Evolutionary conservation across 2,329 filamentous ascomycete genomes (phyloP).

Genomic region (Sarocladium oryzae): DNA sequence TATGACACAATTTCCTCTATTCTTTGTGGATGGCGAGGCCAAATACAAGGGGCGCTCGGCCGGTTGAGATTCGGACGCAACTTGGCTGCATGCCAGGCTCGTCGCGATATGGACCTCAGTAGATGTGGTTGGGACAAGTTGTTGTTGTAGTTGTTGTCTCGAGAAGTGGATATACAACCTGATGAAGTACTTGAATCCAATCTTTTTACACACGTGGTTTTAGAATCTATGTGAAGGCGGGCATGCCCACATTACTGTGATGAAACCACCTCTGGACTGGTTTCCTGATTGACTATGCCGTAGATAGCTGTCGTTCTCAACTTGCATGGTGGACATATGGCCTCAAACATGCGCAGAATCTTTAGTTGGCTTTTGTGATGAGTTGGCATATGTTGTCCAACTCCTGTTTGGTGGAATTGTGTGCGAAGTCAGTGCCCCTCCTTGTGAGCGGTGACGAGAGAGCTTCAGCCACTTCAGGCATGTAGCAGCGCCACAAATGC

Average conservation of each 20-base stretch:
- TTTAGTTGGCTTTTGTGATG: too few relatives aligned
- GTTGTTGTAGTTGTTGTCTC: background rate
- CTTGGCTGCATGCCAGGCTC: background rate
- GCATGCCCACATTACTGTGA: too few relatives aligned
- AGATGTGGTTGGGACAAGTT: constrained; percentile 3
- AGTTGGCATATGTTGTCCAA: too few relatives aligned
- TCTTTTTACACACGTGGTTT: background rate
- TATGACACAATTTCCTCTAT: background rate
- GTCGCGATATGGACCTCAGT: background rate
- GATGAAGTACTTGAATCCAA: constrained; percentile 4
- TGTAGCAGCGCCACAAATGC: background rate
- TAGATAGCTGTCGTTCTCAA: too few relatives aligned
- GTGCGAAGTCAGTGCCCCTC: too few relatives aligned
- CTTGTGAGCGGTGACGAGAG: too few relatives aligned
- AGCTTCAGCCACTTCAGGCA: background rate
- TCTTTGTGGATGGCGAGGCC: background rate
- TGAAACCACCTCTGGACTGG: too few relatives aligned
- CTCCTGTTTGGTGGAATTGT: too few relatives aligned
- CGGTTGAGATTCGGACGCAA: background rate
- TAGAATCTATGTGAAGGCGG: too few relatives aligned
- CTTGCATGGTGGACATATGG: too few relatives aligned
- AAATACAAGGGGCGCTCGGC: background rate
- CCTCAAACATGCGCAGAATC: too few relatives aligned
- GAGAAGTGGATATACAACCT: constrained; percentile 6
- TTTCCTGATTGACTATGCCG: too few relatives aligned